phyloP scores from a whole-genome alignment of 164 flowering plant species.

The Vitis rotundifolia region DNA sequence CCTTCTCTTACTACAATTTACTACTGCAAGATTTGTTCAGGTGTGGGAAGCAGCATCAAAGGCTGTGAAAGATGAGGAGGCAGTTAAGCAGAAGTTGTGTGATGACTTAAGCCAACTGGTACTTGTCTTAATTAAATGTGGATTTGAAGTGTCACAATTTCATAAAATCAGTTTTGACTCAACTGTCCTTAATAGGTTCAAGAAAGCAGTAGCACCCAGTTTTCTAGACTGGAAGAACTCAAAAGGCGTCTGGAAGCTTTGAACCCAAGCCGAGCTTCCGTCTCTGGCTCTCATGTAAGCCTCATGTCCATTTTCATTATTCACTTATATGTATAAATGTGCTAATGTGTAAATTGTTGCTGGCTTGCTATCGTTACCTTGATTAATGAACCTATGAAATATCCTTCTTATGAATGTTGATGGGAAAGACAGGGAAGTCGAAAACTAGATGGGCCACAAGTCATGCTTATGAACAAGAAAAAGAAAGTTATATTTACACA shows the following conservation, averaged over 20 bases:
- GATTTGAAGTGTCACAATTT: not conserved
- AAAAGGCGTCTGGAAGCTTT: conserved; percentile 86
- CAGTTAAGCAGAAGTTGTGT: conserved; percentile 78
- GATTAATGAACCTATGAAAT: not conserved
- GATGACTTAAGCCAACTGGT: conserved; percentile 88
- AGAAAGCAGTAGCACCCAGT: conserved; percentile 78
- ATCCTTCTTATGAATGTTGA: no score
- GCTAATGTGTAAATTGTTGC: not conserved
- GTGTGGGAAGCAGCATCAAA: conserved; percentile 81
- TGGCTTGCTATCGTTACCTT: not conserved
- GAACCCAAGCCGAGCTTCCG: conserved; percentile 76
- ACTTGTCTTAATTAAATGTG: conserved; percentile 5
- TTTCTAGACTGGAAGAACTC: conserved; percentile 80
- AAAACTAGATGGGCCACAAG: no score
- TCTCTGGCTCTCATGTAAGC: conserved; percentile 39
- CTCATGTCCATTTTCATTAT: not conserved
- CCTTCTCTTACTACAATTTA: not conserved
- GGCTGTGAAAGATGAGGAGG: conserved; percentile 86
- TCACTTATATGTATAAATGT: not conserved
- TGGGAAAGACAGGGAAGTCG: no score
- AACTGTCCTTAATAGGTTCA: conserved; percentile 57
- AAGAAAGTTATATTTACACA: no score
- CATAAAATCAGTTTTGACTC: not conserved
- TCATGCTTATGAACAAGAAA: no score
- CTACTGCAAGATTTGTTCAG: conserved; percentile 28